Evolutionary conservation across 352 stramenopile species (phyloP), one percentile per base, ranked within the genome.

Genomic region (Phytophthora capsici): DNA sequence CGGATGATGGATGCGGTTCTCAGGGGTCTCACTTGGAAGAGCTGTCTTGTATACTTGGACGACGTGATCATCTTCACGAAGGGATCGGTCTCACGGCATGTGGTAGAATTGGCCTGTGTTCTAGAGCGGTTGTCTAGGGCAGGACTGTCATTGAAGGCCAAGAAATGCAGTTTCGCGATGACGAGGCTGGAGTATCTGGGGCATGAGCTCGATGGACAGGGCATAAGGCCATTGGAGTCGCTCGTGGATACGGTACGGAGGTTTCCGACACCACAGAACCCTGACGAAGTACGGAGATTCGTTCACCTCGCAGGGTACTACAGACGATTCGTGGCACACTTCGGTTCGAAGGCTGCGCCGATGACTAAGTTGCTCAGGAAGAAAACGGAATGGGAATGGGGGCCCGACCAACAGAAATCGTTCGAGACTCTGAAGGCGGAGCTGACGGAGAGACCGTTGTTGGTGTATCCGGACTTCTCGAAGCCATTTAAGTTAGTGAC

Each of bases 381-480:
- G 22, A 30, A 22, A 1, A 7, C 14, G 4, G 40, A 34, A 3
- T 77, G 68, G 68, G 4, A 61, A 4, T 77, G 72, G 68, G 25
- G 58, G 63, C n/a, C 57, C 1, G 36, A 46, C 0, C 56, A 73
- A n/a, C 30, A 68, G 14, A 9, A 17, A 3, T 53, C 66, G 1
- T 76, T 73, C 45, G 53, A 69, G 3, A n/a, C 1, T 8, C 36
- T 73, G 20, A 75, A 63, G 43, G 17, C 6, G 6, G 12, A 4
- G 14, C 30, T 56, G 4, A 56, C 25, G 1, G 6, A 34, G 5
- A 16, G 25, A 6, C 56, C 56, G 2, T 3, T 56, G 4, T 17
- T 63, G 9, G 36, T 20, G 0, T 76, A 76, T 17, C 69, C 67
- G 0, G 72, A 80, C 23, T 80, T 73, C n/a, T 10, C 25, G 25